Evolutionary conservation across 768 basidiomycete species (phyloP).

Genomic region (Lentinus tigrinus): DNA sequence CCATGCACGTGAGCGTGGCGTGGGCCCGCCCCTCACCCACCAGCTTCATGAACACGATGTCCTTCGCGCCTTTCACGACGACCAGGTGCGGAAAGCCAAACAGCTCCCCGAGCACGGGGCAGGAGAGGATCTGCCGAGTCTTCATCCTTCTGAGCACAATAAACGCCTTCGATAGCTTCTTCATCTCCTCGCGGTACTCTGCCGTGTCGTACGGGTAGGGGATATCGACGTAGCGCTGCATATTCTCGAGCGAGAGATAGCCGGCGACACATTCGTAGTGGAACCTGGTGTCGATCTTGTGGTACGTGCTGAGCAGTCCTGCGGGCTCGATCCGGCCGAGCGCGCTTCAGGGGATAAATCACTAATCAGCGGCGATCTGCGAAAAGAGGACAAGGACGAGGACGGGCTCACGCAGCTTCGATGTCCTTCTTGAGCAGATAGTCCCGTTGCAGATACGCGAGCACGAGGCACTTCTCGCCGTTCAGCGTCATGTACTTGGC

Average conservation of each 20-base stretch:
- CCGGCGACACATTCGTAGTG: conserved; percentile 46
- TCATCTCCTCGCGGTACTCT: conserved; percentile 38
- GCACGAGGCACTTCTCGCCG: conserved; percentile 45
- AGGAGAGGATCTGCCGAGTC: conserved; percentile 36
- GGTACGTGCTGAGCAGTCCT: conserved; percentile 35
- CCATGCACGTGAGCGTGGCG: conserved; percentile 38
- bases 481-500: conserved; percentile 57
- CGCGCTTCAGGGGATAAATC: background rate
- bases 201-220: conserved; percentile 36
- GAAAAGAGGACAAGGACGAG: no score
- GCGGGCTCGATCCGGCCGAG: conserved; percentile 26
- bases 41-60: conserved; percentile 43
- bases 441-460: conserved; percentile 49
- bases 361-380: no score
- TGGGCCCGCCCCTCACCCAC: conserved; percentile 28
- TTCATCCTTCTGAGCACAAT: conserved; percentile 37
- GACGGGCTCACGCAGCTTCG: background rate
- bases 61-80: conserved; percentile 41
- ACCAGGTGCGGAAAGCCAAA: conserved; percentile 41
- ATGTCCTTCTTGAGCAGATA: conserved; percentile 10
- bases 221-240: conserved; percentile 47
- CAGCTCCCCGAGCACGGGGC: conserved; percentile 42
- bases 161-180: conserved; percentile 40
- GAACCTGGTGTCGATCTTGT: conserved; percentile 43
- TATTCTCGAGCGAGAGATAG: conserved; percentile 38